Percentiles rank a stretch among this genome's conserved stretches.
Evolutionary conservation across 164 flowering plant genomes (phyloP).

Genomic region (Magnolia kwangsiensis): DNA sequence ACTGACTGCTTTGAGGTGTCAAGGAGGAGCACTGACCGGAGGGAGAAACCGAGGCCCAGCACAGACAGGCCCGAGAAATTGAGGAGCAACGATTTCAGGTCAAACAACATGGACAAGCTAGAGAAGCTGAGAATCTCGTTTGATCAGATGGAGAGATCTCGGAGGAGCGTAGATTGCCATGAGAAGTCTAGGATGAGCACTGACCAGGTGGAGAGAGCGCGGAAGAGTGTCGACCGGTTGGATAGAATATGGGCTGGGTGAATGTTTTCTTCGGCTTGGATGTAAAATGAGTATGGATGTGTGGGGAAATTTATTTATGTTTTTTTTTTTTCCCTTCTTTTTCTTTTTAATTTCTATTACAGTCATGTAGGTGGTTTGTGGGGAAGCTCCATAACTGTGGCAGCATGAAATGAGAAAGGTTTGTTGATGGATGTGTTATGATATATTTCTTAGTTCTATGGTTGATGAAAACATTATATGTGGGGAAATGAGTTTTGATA

Average conservation of each 20-base stretch:
- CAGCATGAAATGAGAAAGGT: slow-evolving; percentile 4
- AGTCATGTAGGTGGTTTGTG: slow-evolving; percentile 12
- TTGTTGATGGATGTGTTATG: background rate
- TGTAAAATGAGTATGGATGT: slow-evolving; percentile 19
- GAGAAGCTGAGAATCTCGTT: slow-evolving; percentile 47
- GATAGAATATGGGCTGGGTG: slow-evolving; percentile 57
- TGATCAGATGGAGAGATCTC: slow-evolving; percentile 66
- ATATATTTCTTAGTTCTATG: no score
- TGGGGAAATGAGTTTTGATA: no score
- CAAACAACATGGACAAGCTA: slow-evolving; percentile 32
- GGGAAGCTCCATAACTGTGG: background rate
- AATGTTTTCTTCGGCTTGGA: background rate
- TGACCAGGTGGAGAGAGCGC: slow-evolving; percentile 60
- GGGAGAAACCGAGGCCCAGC: slow-evolving; percentile 38
- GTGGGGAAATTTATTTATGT: slow-evolving; percentile 13
- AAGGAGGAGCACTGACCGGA: slow-evolving; percentile 44
- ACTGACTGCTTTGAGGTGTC: slow-evolving; percentile 47
- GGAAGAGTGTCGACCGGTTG: slow-evolving; percentile 80
- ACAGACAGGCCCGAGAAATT: slow-evolving; percentile 47
- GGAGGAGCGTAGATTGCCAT: slow-evolving; percentile 69
- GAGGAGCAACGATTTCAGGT: slow-evolving; percentile 37
- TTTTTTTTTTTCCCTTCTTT: background rate
- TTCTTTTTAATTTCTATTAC: no score
- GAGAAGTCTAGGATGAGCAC: slow-evolving; percentile 59
- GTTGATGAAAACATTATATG: no score